phyloP scores from a whole-genome alignment of 1,284 basidiomycete species.

The Psilocybe mexicana region DNA sequence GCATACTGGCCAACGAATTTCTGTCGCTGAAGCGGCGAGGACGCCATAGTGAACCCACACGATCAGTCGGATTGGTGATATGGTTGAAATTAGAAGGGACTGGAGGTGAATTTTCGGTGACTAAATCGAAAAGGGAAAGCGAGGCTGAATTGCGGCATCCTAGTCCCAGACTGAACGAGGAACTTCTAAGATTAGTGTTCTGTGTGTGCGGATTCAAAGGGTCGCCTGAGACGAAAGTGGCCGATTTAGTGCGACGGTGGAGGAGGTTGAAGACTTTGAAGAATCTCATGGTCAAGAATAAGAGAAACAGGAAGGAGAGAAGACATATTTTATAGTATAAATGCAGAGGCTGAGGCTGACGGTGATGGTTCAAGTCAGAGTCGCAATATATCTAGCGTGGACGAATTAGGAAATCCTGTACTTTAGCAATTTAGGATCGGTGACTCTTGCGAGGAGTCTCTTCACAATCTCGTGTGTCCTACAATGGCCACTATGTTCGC shows the following conservation, averaged over 20 bases:
- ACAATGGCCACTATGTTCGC: conserved; percentile 64
- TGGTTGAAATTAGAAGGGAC: conserved; percentile 19
- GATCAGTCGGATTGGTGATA: background rate
- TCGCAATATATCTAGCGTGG: background rate
- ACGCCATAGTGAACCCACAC: conserved; percentile 12
- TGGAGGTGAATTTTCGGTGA: conserved; percentile 12
- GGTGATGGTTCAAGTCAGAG: background rate
- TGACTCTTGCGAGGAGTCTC: background rate
- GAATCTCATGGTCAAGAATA: conserved; percentile 28
- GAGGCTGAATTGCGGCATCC: background rate
- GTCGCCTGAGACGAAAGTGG: conserved; percentile 27
- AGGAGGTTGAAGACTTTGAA: conserved; percentile 32
- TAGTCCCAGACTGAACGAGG: conserved; percentile 8
- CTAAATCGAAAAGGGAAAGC: conserved; percentile 17
- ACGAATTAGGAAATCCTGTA: background rate
- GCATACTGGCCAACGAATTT: conserved; percentile 10
- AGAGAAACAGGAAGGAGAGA: background rate
- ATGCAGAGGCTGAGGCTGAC: background rate
- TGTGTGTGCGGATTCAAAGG: conserved; percentile 13
- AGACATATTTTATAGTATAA: no score
- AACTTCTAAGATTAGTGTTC: conserved; percentile 12
- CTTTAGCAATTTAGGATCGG: background rate
- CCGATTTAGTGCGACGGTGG: conserved; percentile 39
- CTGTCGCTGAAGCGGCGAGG: conserved; percentile 10
- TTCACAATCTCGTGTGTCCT: background rate